Base-by-base conservation (phyloP, 805 yeast species). In the Wickerhamiella bombiphila region DNA sequence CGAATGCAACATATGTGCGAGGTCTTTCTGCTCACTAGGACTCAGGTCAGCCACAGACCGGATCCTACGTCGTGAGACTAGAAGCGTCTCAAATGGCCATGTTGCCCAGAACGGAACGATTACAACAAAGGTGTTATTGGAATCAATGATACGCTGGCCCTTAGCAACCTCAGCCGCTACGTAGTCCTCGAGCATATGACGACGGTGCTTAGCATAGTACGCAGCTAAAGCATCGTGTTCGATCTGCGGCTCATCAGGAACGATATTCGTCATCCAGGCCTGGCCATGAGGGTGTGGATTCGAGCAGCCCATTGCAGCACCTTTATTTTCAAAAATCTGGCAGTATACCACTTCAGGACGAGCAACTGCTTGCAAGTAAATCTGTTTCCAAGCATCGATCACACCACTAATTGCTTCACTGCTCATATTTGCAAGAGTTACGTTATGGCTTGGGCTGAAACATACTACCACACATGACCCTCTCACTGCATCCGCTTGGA, bases 211-310 rank as follows among this genome's bases (percentile, higher is more conserved):
- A 8, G 53, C 47, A 17, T 51, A 45, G 52, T 78, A 78, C 31
- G 64, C 60, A 2, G 52, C 54, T 64, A 78, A 63, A 35, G 72
- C 64, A 3, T 50, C 55, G 35, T 74, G 59, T 54, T 78, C 85
- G 37, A 65, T 62, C 16, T 62, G 64, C 7, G 79, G 80, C 57
- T 77, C 85, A 26, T 70, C 70, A 5, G 88, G 86, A 11, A 76
- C 59, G 4, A 64, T 55, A 44, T 69, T 75, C 39, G 76, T 61
- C 56, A 78, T 71, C 88, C 88, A 78, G 11, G 79, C 81, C 58
- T 78, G 88, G 20, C 86, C 82, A 45, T 78, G 88, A 5, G 86
- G 85, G 56, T 78, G 88, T 2, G 82, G 78, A 51, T 78, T 78
- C 3, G 83, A 76, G 51, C 86, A 78, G 29, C 86, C 86, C 86